A percentile compares a stretch with the other conserved stretches of the same genome.
phyloP scores from a whole-genome alignment of 2,329 filamentous ascomycete species.

The Exophiala sp. region DNA sequence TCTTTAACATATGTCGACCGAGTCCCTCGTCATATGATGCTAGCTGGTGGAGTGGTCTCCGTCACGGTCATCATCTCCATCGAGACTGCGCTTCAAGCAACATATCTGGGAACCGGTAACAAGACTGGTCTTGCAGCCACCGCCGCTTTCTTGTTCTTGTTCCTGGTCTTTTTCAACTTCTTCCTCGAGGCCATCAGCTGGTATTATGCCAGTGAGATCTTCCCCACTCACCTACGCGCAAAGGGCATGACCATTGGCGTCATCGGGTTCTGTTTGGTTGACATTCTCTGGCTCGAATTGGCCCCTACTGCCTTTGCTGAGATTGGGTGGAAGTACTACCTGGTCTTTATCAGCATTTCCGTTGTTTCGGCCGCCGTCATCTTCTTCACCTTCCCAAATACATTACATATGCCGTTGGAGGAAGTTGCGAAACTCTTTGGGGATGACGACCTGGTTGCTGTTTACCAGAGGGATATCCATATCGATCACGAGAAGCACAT shows the following conservation, averaged over 20 bases:
- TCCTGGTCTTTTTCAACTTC: not conserved
- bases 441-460: no score
- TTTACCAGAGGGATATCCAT: no score
- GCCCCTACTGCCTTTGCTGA: not conserved
- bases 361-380: no score
- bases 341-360: no score
- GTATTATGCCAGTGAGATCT: not conserved
- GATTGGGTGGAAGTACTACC: not conserved
- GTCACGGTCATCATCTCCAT: not conserved
- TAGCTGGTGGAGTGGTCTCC: not conserved
- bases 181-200: not conserved
- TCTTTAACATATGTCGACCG: not conserved
- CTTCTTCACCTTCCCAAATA: no score
- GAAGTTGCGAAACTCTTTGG: no score
- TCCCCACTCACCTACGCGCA: not conserved
- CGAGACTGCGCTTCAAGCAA: not conserved
- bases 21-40: not conserved
- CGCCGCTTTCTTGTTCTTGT: not conserved
- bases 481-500: no score
- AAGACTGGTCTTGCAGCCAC: not conserved
- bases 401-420: no score
- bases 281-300: not conserved
- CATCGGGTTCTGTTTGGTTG: not conserved
- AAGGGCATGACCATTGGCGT: not conserved
- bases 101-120: not conserved